Base-by-base conservation (phyloP, 139 green algal species). In the Chlamydomonas sp. region DNA sequence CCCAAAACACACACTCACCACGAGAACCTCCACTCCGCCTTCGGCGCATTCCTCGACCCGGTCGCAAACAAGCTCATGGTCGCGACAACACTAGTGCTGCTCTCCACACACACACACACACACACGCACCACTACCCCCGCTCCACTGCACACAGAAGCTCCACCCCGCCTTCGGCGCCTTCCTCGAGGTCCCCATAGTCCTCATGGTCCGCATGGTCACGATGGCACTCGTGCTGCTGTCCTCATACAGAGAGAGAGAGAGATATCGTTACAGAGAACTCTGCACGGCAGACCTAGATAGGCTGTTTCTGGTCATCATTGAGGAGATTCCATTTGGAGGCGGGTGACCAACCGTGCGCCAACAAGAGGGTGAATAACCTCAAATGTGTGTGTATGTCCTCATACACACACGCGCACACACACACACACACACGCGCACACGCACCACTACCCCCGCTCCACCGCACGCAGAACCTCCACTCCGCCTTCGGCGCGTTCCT, bases 51-150 rank as follows among this genome's bases (percentile, higher is more conserved):
- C 67, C 83, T 98, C 16, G 94, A 98, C 78, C 94, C 94, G 1
- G 94, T 98, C 35, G 92, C 93, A 6, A 93, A 98, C 80, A 98
- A 98, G 82, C 84, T 96, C 39, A 97, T 95, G 91, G 92, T 98
- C 5, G 79, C 84, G 35, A 83, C 90, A 33, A 79, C 85, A 24
- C 80, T 97, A 2, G 71, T 97, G 16, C 80, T 97, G 67, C 73
- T 95, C 5, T 82, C 81, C 77, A 91, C 83, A 2, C 65, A 75
- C n/a, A n/a, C n/a, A 8, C 81, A 54, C 43, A 54, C 43, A 54
- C 43, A 54, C 43, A 54, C 43, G 20, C 43, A 54, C 43, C 43
- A 54, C 13, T 20, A 54, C 43, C 43, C 43, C 13, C 16, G 20
- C 43, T 54, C 43, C 16, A 57, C 10, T 5, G 3, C 16, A 33